Evolutionary conservation across 2,329 filamentous ascomycete species (phyloP).

Genomic region (Calonectria pseudoreteaudii): DNA sequence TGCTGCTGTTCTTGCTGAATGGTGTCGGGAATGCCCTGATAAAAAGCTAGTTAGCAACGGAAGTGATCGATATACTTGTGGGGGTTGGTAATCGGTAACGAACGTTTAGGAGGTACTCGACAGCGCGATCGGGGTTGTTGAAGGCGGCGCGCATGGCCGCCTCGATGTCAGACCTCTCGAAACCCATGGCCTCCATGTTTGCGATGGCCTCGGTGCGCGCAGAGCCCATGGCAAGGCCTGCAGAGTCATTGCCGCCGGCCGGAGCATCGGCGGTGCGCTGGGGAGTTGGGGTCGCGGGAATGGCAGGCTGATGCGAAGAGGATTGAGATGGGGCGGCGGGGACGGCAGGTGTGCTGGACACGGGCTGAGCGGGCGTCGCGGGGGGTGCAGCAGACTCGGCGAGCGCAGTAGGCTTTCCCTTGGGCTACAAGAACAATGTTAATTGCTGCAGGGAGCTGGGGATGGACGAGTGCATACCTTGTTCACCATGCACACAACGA

Average conservation of each 20-base stretch:
- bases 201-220: slow-evolving; percentile 85
- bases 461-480: slow-evolving; percentile 73
- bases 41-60: slow-evolving; percentile 21
- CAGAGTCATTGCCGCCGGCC: slow-evolving; percentile 67
- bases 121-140: slow-evolving; percentile 96
- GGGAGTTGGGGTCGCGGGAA: slow-evolving; percentile 66
- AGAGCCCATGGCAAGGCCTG: slow-evolving; percentile 86
- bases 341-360: slow-evolving; percentile 72
- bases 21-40: slow-evolving; percentile 89
- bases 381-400: slow-evolving; percentile 66
- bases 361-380: slow-evolving; percentile 66
- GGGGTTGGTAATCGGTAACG: slow-evolving; percentile 49
- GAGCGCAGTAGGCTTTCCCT: slow-evolving; percentile 75
- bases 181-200: slow-evolving; percentile 98
- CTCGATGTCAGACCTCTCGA: slow-evolving; percentile 88
- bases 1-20: slow-evolving; percentile 80
- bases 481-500: slow-evolving; percentile 97
- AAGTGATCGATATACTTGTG: not conserved
- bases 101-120: slow-evolving; percentile 93
- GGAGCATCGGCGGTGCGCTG: slow-evolving; percentile 55
- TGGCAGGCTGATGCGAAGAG: slow-evolving; percentile 61
- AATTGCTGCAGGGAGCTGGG: slow-evolving; percentile 5
- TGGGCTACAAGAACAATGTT: slow-evolving; percentile 48
- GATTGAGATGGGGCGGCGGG: slow-evolving; percentile 55
- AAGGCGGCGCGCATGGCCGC: slow-evolving; percentile 95